Conservation (phyloP, 345 rosid genomes). For the Euphorbia tirucalli region DNA sequence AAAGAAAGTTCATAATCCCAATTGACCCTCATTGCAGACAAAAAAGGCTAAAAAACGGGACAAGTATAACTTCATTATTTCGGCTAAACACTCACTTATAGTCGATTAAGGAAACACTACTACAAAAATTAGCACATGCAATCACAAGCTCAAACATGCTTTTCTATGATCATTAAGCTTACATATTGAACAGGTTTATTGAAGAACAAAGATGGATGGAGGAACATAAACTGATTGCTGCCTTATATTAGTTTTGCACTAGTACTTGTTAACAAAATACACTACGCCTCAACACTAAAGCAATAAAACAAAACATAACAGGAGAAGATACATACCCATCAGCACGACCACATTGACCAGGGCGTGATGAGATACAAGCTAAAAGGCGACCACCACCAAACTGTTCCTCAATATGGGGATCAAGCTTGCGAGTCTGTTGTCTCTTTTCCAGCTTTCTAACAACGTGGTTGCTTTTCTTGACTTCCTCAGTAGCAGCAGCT, state of each 20-base stretch:
- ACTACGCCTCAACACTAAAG: background rate
- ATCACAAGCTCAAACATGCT: background rate
- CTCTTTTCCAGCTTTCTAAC: conserved; percentile 28
- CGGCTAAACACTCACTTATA: background rate
- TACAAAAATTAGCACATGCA: background rate
- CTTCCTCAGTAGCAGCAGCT: conserved; percentile 22
- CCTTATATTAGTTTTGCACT: background rate
- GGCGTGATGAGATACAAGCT: conserved; percentile 30
- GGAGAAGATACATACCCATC: conserved; percentile 22
- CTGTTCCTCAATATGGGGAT: conserved; percentile 28
- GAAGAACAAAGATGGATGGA: background rate
- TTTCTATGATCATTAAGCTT: background rate
- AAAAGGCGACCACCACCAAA: conserved; percentile 23
- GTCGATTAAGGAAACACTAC: background rate
- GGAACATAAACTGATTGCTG: background rate
- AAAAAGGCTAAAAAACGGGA: background rate
- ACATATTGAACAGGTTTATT: background rate
- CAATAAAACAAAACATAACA: background rate
- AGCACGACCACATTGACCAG: conserved; percentile 31
- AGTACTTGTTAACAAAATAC: background rate
- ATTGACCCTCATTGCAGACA: background rate
- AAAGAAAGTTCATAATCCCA: background rate
- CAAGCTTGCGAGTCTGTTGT: conserved; percentile 28
- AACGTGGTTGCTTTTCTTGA: conserved; percentile 27
- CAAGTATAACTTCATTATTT: background rate